Base-by-base conservation (phyloP, 1,284 basidiomycete genomes). In the Ceratobasidium sp. region DNA sequence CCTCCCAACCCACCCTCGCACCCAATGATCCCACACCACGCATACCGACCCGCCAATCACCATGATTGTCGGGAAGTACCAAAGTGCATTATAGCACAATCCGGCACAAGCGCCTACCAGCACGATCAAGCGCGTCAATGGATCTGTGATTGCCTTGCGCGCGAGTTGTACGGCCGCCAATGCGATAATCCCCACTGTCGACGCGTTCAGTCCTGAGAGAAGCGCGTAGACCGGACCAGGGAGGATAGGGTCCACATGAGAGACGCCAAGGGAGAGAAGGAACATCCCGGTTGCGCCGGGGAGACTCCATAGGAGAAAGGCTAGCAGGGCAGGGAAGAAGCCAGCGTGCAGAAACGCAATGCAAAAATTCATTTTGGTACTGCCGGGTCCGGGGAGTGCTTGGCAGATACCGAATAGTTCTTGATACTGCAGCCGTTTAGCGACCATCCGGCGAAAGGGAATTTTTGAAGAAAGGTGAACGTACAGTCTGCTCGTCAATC, bases 111-210 rank as follows among this genome's bases (percentile, higher is more conserved):
- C 88, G 1, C 83, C 83, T 6, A 83, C 79, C 44, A 87, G 80
- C 7, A 89, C 84, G n/a, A 89, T 75, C 1, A 85, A 67, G n/a
- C 87, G 79, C 3, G 88, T 86, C 15, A 87, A 56, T 0, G 79
- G 77, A 75, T 89, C 88, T 0, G 87, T 88, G 22, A 87, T 85
- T 17, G 86, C 84, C 24, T 85, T 85, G 9, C 81, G 80, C 1
- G 84, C 81, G 17, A 90, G 84, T 78, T 89, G 87, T 11, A 86
- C 84, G 0, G 87, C 89, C 2, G 89, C 87, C 14, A 89, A 82
- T 0, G 86, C 86, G 72, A 90, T 88, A 27, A 90, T 80, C 0
- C 89, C 89, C 1, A 90, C 89, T 0, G 87, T 87, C 0, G 88
- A 84, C 0, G 88, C 86, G 78, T 90, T 90, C 24, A 90, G 78